Evolutionary conservation across 108 stramenopile species (phyloP).

Genomic region (Conticribra guillardii): DNA sequence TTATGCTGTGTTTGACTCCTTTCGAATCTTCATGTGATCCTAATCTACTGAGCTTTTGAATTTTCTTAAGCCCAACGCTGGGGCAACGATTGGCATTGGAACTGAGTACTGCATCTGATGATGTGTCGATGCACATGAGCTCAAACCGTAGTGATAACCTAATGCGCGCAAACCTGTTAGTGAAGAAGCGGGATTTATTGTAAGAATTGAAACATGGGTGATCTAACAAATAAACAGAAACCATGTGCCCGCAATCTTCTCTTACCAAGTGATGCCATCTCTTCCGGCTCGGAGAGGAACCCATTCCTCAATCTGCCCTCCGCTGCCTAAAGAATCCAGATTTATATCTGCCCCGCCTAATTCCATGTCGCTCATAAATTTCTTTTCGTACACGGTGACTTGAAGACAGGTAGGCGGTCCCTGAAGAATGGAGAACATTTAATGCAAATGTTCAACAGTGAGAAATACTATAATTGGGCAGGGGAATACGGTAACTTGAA

Average conservation of each 20-base stretch:
- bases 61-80: constrained; percentile 74
- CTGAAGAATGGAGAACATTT: no score
- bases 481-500: no score
- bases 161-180: constrained; percentile 69
- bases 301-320: constrained; percentile 91
- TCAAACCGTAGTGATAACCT: constrained; percentile 85
- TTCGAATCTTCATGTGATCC: constrained; percentile 74
- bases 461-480: neutral
- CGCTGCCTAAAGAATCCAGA: constrained; percentile 71
- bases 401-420: constrained; percentile 85
- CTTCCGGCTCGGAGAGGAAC: constrained; percentile 80
- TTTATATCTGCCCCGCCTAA: constrained; percentile 83
- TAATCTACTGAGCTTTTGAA: constrained; percentile 64
- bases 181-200: neutral
- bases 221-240: neutral
- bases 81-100: constrained; percentile 49
- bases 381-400: constrained; percentile 88
- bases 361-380: constrained; percentile 81
- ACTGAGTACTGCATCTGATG: constrained; percentile 18
- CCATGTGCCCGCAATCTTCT: neutral
- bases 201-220: neutral
- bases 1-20: constrained; percentile 31
- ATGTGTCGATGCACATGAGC: constrained; percentile 76
- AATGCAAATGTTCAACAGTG: no score
- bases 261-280: constrained; percentile 80